These are phyloP conservation scores for Penicillium salamii DNA, from an alignment of 495 filamentous ascomycete species.

Conservation along the genomic window DNA sequence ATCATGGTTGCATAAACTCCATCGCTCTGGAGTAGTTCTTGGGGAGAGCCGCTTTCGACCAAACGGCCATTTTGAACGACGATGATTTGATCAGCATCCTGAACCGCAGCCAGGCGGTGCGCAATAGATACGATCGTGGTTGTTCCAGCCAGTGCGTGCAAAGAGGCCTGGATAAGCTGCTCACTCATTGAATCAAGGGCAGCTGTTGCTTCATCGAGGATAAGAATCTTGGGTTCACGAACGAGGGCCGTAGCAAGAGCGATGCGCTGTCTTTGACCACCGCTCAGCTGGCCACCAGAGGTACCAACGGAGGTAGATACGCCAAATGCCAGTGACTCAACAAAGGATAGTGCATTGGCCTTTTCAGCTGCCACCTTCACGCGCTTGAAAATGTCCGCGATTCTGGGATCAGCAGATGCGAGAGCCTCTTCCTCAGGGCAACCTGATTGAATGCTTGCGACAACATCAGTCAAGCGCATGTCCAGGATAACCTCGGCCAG, in stretches of 20 bases:
- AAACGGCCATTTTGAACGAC: constrained; percentile 49
- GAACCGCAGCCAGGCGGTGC: constrained; percentile 37
- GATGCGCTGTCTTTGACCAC: constrained; percentile 59
- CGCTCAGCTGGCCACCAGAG: constrained; percentile 53
- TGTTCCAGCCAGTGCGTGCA: constrained; percentile 36
- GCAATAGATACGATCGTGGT: constrained; percentile 41
- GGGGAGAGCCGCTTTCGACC: constrained; percentile 50
- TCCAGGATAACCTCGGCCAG: too few species aligned
- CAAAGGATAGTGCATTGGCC: constrained; percentile 41
- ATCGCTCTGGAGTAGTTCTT: constrained; percentile 26
- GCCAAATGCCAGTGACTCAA: constrained; percentile 45
- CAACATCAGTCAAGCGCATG: too few species aligned
- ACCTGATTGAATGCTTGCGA: too few species aligned
- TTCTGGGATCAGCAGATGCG: constrained; percentile 14
- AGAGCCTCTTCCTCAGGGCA: too few species aligned
- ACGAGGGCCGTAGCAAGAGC: constrained; percentile 68
- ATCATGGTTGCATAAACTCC: constrained; percentile 44
- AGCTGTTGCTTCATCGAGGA: constrained; percentile 76
- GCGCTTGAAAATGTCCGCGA: constrained; percentile 24
- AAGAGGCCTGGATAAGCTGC: constrained; percentile 42
- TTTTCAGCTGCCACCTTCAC: constrained; percentile 24
- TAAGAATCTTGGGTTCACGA: constrained; percentile 67
- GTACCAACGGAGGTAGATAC: constrained; percentile 49
- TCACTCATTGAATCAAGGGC: constrained; percentile 51
- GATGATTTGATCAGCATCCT: constrained; percentile 61